Evolutionary conservation across 2,329 filamentous ascomycete genomes (phyloP).

Genomic region (Fusarium ramigenum): DNA sequence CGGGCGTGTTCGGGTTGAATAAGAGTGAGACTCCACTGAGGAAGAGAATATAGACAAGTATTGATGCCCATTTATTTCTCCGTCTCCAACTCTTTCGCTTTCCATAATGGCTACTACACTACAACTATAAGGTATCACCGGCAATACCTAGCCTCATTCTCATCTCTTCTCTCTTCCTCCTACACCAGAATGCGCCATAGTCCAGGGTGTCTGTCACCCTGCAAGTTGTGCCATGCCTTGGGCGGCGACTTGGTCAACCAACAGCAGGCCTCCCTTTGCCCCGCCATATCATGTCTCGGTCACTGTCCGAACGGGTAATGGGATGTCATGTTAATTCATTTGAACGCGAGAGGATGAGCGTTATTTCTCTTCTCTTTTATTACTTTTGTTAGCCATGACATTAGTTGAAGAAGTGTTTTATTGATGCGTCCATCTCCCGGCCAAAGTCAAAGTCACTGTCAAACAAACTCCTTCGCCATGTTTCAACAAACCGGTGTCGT

Average conservation of each 20-base stretch:
- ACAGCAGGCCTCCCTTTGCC: constrained; percentile 32
- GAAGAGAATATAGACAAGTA: constrained; percentile 17
- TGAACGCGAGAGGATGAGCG: constrained; percentile 20
- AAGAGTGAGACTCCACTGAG: constrained; percentile 5
- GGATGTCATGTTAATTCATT: constrained; percentile 33
- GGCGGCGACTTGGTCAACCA: constrained; percentile 27
- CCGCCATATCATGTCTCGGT: constrained; percentile 39
- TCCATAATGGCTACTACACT: background rate
- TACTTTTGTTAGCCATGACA: constrained; percentile 5
- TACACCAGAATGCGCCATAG: constrained; percentile 5
- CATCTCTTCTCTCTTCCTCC: background rate
- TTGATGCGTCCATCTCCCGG: background rate
- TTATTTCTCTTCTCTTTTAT: constrained; percentile 30
- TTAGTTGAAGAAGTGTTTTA: background rate
- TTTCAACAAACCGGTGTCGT: constrained; percentile 27
- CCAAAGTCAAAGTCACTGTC: background rate
- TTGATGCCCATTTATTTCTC: constrained; percentile 4
- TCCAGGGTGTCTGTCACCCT: constrained; percentile 31
- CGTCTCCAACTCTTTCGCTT: background rate
- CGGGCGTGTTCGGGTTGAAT: constrained; percentile 31
- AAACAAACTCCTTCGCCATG: background rate
- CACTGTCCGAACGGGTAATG: constrained; percentile 39
- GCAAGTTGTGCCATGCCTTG: constrained; percentile 24
- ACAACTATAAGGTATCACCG: constrained; percentile 2
- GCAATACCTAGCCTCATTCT: constrained; percentile 12